A percentile compares a stretch with the other conserved stretches of the same genome.
These are phyloP conservation scores for Teunomyces cretensis DNA, from an alignment of 805 yeast species.

Conservation along the genomic window DNA sequence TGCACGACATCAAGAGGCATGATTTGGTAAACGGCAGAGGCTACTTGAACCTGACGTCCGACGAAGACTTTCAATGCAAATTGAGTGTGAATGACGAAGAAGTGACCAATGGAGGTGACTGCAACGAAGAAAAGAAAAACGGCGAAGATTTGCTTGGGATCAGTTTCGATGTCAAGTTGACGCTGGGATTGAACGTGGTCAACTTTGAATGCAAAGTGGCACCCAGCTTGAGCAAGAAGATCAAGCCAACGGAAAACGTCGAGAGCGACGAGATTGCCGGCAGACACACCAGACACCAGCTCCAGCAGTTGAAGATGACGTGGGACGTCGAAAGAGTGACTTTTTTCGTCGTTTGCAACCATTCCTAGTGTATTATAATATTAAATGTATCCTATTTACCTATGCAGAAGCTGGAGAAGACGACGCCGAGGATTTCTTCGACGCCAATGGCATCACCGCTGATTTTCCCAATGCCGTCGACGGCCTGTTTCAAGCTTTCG, in stretches of 20 bases:
- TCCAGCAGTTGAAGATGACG: conserved; percentile 43
- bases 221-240: conserved; percentile 37
- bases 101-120: conserved; percentile 31
- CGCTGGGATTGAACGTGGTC: conserved; percentile 40
- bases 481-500: conserved; percentile 70
- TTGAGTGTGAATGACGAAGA: conserved; percentile 40
- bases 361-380: conserved; percentile 12
- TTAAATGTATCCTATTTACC: conserved; percentile 60
- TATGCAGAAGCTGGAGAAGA: conserved; percentile 89
- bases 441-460: conserved; percentile 88
- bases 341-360: conserved; percentile 31
- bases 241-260: conserved; percentile 24
- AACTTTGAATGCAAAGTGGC: conserved; percentile 43
- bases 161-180: conserved; percentile 39
- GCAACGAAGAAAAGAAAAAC: conserved; percentile 25
- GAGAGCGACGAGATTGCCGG: conserved; percentile 33
- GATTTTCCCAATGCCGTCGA: conserved; percentile 86
- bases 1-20: conserved; percentile 29
- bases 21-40: conserved; percentile 36
- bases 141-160: conserved; percentile 22
- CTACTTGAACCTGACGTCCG: conserved; percentile 29
- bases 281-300: conserved; percentile 46
- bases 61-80: conserved; percentile 43
- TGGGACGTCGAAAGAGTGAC: conserved; percentile 46
- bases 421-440: conserved; percentile 88